Percentiles rank a stretch among this genome's conserved stretches.
Evolutionary conservation across 805 yeast species (phyloP).

Genomic region (Tetrapisispora phaffii): DNA sequence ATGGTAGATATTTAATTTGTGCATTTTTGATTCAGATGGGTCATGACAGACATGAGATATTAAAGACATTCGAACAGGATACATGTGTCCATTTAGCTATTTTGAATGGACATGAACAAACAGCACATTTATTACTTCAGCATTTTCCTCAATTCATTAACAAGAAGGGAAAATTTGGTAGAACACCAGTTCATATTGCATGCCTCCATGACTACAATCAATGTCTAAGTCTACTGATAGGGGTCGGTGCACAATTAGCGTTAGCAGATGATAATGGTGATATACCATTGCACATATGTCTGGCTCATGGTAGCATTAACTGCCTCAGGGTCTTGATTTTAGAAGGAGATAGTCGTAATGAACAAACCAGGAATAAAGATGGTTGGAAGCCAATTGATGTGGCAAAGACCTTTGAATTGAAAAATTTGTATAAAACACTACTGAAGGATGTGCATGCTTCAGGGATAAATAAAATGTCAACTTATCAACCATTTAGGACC

Average conservation of each 20-base stretch:
- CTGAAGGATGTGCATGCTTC: slow-evolving; percentile 15
- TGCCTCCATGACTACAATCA: slow-evolving; percentile 49
- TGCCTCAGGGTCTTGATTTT: slow-evolving; percentile 45
- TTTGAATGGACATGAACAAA: slow-evolving; percentile 53
- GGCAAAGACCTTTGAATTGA: slow-evolving; percentile 44
- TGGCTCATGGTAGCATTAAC: slow-evolving; percentile 54
- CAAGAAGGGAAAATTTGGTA: slow-evolving; percentile 36
- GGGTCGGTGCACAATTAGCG: slow-evolving; percentile 70
- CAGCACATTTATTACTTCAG: slow-evolving; percentile 62
- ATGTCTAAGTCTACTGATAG: slow-evolving; percentile 54
- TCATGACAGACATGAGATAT: slow-evolving; percentile 42
- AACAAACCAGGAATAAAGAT: slow-evolving; percentile 39
- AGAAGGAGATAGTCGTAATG: slow-evolving; percentile 36
- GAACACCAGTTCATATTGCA: slow-evolving; percentile 64
- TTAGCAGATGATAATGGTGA: slow-evolving; percentile 65
- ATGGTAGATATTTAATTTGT: slow-evolving; percentile 64
- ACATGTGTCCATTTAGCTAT: slow-evolving; percentile 69
- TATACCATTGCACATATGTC: slow-evolving; percentile 77
- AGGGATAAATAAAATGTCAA: slow-evolving; percentile 12
- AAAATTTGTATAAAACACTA: slow-evolving; percentile 31
- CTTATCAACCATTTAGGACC: slow-evolving; percentile 17
- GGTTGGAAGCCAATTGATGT: slow-evolving; percentile 61
- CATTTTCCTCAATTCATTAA: slow-evolving; percentile 50
- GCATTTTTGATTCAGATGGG: slow-evolving; percentile 46
- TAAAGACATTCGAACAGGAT: slow-evolving; percentile 44